These are phyloP conservation scores for Exserohilum rostratum DNA, from an alignment of 2,329 filamentous ascomycete species.

Conservation along the genomic window DNA sequence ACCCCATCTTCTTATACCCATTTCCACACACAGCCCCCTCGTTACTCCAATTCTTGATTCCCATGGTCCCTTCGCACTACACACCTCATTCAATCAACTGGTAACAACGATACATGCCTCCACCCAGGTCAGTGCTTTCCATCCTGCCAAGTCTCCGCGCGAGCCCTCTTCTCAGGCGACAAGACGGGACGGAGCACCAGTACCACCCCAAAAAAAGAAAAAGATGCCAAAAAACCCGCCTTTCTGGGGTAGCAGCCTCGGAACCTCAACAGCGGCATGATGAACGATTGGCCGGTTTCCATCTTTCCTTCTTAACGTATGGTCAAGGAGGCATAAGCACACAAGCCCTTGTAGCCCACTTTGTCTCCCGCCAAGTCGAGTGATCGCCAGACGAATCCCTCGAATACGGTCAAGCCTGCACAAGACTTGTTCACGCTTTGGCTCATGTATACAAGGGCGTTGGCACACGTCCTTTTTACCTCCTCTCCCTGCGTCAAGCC, in stretches of 20 bases:
- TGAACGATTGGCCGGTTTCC: constrained; percentile 5
- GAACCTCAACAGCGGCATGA: constrained; percentile 2
- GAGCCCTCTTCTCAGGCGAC: background rate
- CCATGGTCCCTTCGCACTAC: background rate
- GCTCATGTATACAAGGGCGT: too few relatives aligned
- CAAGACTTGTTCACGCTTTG: too few relatives aligned
- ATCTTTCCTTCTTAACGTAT: background rate
- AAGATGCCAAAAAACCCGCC: too few relatives aligned
- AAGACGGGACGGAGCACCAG: background rate
- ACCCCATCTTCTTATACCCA: constrained; percentile 10
- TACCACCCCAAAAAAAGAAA: too few relatives aligned
- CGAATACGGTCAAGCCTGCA: too few relatives aligned
- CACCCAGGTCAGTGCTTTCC: background rate
- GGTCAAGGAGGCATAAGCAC: constrained; percentile 1
- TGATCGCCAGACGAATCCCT: too few relatives aligned
- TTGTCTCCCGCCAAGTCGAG: too few relatives aligned
- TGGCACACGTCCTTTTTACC: too few relatives aligned
- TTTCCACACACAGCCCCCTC: too few relatives aligned
- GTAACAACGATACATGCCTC: background rate
- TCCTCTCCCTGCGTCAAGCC: too few relatives aligned
- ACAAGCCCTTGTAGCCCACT: background rate
- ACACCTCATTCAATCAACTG: background rate
- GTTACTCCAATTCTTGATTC: too few relatives aligned
- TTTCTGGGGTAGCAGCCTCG: constrained; percentile 7
- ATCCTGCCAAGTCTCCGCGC: constrained; percentile 7